Evolutionary conservation across 768 basidiomycete genomes (phyloP), one percentile per base, ranked within the genome.

Genomic region (Thelephora aurantiotincta): DNA sequence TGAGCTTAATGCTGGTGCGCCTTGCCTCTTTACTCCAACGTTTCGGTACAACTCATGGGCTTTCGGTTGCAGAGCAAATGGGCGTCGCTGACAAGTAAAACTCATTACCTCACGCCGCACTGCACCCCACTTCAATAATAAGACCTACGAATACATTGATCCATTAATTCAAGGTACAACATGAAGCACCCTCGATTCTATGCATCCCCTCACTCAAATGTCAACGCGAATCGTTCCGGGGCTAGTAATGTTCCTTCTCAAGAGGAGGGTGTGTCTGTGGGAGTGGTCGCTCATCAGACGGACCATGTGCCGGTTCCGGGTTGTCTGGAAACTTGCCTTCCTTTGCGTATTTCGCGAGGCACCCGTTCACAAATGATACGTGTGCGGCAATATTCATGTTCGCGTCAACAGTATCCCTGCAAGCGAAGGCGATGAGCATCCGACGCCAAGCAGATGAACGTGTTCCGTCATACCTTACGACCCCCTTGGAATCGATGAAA

Each of bases 1-100:
- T 41, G 92, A 94, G 61, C 67, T 84, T 52, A 94, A 91, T 57
- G 89, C 89, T 47, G 92, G 92, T 91, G 54, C 50, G 85, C 70
- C 22, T 14, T n/a, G 45, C 43, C 53, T 16, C 5, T n/a, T 41
- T 22, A 14, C 16, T 18, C 2, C 12, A 41, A n/a, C 19, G 4
- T 14, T 14, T 41, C 14, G 38, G 14, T 14, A 9, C 22, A 22
- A 14, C 2, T 41, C 14, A 16, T 18, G 22, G 9, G 22, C 22
- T 41, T 41, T 11, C 14, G 18, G 16, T 22, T 22, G 22, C 38
- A 41, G 38, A 41, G 38, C 38, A 41, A 22, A 41, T 41, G 38
- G 22, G 38, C 38, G 38, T 9, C 18, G 14, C 16, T 9, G 22
- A 41, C 16, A 18, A 41, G 38, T 18, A 9, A 41, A 41, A 2